Evolutionary conservation across 2,329 filamentous ascomycete species (phyloP).

Genomic region (Diaporthe destruens): DNA sequence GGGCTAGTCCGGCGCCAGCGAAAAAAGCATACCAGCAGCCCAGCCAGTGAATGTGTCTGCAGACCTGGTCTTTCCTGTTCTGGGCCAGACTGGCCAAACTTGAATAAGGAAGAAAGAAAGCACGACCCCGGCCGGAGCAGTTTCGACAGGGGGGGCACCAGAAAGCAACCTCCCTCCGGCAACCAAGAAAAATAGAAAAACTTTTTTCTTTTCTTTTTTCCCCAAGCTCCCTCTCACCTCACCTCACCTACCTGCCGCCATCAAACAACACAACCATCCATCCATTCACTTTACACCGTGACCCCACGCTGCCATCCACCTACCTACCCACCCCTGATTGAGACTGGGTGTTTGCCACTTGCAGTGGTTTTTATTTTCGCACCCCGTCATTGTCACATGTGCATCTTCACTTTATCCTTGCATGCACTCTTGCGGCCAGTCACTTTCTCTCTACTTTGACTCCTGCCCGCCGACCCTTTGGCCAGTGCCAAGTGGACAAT

Average conservation of each 20-base stretch:
- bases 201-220: conserved; percentile 18
- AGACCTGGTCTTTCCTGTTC: conserved; percentile 2
- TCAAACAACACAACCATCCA: conserved; percentile 15
- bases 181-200: conserved; percentile 20
- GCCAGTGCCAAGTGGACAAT: neutral
- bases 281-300: neutral
- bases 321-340: neutral
- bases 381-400: neutral
- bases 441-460: neutral
- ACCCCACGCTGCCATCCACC: neutral
- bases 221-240: too few species aligned
- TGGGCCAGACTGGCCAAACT: neutral
- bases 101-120: conserved; percentile 39
- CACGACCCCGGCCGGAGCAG: conserved; percentile 27
- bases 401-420: neutral
- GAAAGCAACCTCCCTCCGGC: conserved; percentile 6
- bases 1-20: conserved; percentile 26
- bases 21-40: conserved; percentile 30
- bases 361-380: too few species aligned
- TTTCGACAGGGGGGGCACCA: conserved; percentile 1
- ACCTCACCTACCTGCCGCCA: neutral
- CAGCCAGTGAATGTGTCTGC: conserved; percentile 1
- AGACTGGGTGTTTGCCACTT: neutral
- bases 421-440: neutral
- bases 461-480: neutral